Percentiles rank a stretch among this genome's conserved stretches.
Conservation (phyloP, 257 asterid genomes). For the Nicotiana knightiana region DNA sequence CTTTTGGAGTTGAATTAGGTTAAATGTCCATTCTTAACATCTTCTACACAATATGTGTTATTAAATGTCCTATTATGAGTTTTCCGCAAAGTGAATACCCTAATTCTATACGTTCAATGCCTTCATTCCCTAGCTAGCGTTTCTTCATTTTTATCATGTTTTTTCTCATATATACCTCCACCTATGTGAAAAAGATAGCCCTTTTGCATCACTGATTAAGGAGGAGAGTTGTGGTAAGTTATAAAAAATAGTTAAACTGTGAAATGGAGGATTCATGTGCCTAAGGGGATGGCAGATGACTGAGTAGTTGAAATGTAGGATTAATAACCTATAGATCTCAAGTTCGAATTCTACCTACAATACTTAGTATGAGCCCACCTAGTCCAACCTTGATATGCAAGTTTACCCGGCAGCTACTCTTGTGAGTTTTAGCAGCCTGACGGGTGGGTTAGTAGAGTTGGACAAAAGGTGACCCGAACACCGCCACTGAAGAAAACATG, state of each 20-base stretch:
- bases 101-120: background rate
- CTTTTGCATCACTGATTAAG: background rate
- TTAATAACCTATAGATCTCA: background rate
- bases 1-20: background rate
- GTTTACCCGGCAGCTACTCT: background rate
- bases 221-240: background rate
- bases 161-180: background rate
- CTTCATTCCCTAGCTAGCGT: background rate
- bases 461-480: background rate
- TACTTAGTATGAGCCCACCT: background rate
- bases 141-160: background rate
- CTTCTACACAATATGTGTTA: background rate
- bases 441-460: background rate
- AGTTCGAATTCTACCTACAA: background rate
- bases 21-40: background rate
- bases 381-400: background rate
- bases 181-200: background rate
- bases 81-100: background rate
- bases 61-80: background rate
- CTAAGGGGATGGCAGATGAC: background rate
- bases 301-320: background rate
- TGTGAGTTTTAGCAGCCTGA: background rate
- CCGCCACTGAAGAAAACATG: background rate
- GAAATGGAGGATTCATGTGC: background rate
- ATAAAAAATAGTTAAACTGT: background rate